Base-by-base conservation (phyloP, 1,139 yeast genomes). In the Petasospora fabianii region DNA sequence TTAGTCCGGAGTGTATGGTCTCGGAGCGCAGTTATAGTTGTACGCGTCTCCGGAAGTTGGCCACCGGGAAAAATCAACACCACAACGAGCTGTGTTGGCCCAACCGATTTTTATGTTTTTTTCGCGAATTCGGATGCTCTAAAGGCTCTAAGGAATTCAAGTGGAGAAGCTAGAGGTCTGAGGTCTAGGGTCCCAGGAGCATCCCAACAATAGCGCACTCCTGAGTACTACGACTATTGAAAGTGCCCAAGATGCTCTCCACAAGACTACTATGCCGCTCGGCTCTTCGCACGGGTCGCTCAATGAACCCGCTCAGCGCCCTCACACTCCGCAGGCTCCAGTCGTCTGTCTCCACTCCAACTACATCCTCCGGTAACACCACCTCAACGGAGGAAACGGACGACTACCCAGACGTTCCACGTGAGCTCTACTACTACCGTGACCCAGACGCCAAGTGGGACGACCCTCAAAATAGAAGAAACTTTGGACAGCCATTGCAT, bases 391-490 rank as follows among this genome's bases (percentile, higher is more conserved):
- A 36, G 24, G 36, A 37, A 1, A 27, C 29, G n/a, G 38, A 38
- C 5, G 49, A 39, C 10, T 73, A 76, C 44, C 81, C 82, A 32
- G 65, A 68, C 13, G 61, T 68, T 21, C 61, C 66, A 36, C 69
- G 69, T 36, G 71, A 69, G 45, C 59, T 60, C 47, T 76, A 77
- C 56, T 82, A 84, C 46, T 62, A 68, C 53, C 79, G 81, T 61
- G 81, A 77, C 59, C 95, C 94, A 35, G 77, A 81, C 58, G 70
- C 64, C 46, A 80, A 76, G 58, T 86, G 81, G 63, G 95, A 85
- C 59, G 94, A 84, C 61, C 86, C 70, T 55, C 95, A 85, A 64
- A 77, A 80, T 60, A 77, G 92, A 68, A 80, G 95, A 66, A 84
- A 85, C 68, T 66, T 75, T 50, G 75, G 77, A 49, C 92, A 86